Percentiles rank a stretch among this genome's conserved stretches.
Conservation (phyloP, 352 stramenopile species). For the Phytopythium ostracodes region DNA sequence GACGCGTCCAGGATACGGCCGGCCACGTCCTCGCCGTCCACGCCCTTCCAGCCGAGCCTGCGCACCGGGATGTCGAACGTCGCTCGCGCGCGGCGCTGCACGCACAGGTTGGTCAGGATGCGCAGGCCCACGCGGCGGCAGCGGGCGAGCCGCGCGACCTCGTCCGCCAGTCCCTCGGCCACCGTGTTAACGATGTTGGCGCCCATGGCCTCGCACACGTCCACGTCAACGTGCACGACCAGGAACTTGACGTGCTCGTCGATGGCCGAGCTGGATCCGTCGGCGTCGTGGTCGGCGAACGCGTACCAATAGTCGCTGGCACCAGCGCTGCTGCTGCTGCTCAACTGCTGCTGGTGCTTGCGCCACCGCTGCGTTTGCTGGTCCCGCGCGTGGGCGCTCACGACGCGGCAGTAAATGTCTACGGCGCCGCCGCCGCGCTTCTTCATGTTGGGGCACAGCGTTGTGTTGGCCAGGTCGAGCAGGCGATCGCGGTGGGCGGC, state of each 20-base stretch:
- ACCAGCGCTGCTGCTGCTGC: neutral
- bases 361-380: slow-evolving; percentile 4
- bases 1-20: slow-evolving; percentile 78
- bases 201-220: slow-evolving; percentile 88
- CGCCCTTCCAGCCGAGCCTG: slow-evolving; percentile 80
- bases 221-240: slow-evolving; percentile 85
- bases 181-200: slow-evolving; percentile 89
- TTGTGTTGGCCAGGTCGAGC: slow-evolving; percentile 69
- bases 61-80: slow-evolving; percentile 69
- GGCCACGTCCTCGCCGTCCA: slow-evolving; percentile 69
- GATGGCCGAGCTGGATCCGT: slow-evolving; percentile 26
- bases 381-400: slow-evolving; percentile 40
- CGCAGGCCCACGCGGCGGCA: slow-evolving; percentile 66
- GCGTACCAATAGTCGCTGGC: slow-evolving; percentile 50
- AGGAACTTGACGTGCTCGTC: slow-evolving; percentile 33
- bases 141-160: slow-evolving; percentile 62
- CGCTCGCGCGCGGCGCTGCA: slow-evolving; percentile 67
- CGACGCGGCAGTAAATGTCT: slow-evolving; percentile 79
- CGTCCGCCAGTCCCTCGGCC: slow-evolving; percentile 69
- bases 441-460: slow-evolving; percentile 83
- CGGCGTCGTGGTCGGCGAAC: slow-evolving; percentile 41
- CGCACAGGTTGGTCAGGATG: slow-evolving; percentile 89
- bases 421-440: slow-evolving; percentile 75
- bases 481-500: slow-evolving; percentile 47
- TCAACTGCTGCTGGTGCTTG: slow-evolving; percentile 13